Conservation (phyloP, 139 green algal genomes). For the Chlorella sp. region DNA sequence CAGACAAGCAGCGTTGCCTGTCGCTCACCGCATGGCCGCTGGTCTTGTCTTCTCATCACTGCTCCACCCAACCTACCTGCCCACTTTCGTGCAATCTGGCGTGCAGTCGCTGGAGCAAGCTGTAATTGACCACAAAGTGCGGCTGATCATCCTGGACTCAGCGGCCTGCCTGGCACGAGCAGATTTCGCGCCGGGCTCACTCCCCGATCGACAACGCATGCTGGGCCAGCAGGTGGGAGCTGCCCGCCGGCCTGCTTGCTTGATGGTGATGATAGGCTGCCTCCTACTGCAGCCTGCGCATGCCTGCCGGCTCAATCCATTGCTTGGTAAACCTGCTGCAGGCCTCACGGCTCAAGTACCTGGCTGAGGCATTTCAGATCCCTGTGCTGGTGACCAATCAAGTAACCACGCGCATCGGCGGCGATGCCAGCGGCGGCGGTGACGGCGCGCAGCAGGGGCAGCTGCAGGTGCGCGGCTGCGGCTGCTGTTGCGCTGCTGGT, state of each 20-base stretch:
- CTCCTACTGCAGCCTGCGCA: too few relatives aligned
- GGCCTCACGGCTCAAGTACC: constrained; percentile 76
- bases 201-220: constrained; percentile 48
- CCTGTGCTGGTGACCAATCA: constrained; percentile 87
- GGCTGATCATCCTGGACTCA: constrained; percentile 86
- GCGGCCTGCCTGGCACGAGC: constrained; percentile 76
- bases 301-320: too few relatives aligned
- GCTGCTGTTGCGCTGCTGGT: too few relatives aligned
- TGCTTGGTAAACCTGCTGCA: too few relatives aligned
- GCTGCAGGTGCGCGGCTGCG: constrained; percentile 46
- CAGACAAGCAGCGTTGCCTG: too few relatives aligned
- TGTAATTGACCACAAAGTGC: constrained; percentile 63
- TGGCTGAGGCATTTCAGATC: constrained; percentile 81
- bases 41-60: too few relatives aligned
- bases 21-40: too few relatives aligned
- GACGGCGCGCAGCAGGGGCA: constrained; percentile 9
- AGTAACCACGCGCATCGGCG: constrained; percentile 60
- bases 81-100: too few relatives aligned
- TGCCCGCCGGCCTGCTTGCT: too few relatives aligned
- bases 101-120: constrained; percentile 42
- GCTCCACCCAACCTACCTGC: too few relatives aligned
- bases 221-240: constrained; percentile 60
- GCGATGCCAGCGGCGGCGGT: constrained; percentile 29
- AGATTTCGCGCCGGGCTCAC: constrained; percentile 35
- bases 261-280: too few relatives aligned